Evolutionary conservation across 352 stramenopile genomes (phyloP).

Genomic region (Elongisporangium senticosum): DNA sequence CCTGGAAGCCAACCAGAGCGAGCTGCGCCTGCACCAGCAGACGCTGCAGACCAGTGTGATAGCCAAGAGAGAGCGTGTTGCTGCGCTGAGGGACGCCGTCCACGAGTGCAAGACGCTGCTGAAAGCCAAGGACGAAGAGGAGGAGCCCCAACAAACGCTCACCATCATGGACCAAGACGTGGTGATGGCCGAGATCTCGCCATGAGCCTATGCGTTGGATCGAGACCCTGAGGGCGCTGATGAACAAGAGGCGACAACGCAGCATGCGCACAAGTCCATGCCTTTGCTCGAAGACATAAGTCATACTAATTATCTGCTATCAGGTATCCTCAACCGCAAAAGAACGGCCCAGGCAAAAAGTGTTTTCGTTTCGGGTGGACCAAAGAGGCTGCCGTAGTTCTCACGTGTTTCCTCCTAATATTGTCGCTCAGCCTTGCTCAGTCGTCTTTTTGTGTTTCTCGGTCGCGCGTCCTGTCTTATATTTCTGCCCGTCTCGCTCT

Average conservation of each 20-base stretch:
- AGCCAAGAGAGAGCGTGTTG: conserved; percentile 35
- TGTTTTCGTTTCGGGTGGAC: neutral
- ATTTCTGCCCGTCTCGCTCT: neutral
- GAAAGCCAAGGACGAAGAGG: neutral
- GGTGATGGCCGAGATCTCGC: neutral
- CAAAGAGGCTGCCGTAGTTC: neutral
- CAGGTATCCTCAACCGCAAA: neutral
- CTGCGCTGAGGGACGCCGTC: conserved; percentile 32
- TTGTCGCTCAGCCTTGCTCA: neutral
- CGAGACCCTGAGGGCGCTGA: no score
- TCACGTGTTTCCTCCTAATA: neutral
- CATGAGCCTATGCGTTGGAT: neutral
- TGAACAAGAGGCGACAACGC: neutral
- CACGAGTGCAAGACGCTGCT: conserved; percentile 19
- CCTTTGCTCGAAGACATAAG: neutral
- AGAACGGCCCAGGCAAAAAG: neutral
- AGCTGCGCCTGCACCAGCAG: conserved; percentile 52
- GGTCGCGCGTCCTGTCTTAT: conserved; percentile 1
- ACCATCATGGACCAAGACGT: neutral
- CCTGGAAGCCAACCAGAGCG: conserved; percentile 50
- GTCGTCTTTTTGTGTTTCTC: conserved; percentile 6
- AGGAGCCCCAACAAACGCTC: neutral
- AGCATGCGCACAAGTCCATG: neutral
- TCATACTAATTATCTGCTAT: neutral
- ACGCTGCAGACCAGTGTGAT: conserved; percentile 42